Evolutionary conservation across 495 filamentous ascomycete genomes (phyloP), one percentile per base, ranked within the genome.

Genomic region (Penicillium alfredii): DNA sequence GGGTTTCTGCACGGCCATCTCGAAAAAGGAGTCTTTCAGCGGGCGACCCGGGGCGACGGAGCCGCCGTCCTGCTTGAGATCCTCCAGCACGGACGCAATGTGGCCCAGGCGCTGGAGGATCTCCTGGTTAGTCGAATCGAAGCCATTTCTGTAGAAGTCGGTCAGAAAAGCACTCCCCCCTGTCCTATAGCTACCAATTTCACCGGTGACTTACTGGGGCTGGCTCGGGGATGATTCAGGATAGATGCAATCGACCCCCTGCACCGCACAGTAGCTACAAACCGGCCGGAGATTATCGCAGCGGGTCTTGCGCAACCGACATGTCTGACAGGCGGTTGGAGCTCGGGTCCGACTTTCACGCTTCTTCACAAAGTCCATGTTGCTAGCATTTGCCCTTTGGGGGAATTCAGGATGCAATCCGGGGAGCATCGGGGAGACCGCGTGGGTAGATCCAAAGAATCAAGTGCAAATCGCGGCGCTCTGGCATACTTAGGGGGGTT

Each of bases 301-400:
- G 41, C 53, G 53, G 23, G 53, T 57, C 39, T 57, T 57, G 24
- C 53, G 53, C 23, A 51, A 21, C 21, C 53, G 50, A 29, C 53
- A 57, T 18, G 46, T 54, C 33, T 57, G 50, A 42, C 53, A 57
- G 19, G 53, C 53, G 28, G 53, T 57, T 18, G 50, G 50, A 12
- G 53, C 53, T 27, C 53, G 50, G 32, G 50, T 57, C 8, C 53
- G 53, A 33, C 42, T 51, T 18, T 57, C 53, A 19, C 53, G 50
- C 39, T 49, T 57, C 38, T 31, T 49, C 33, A 22, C 15, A 18
- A 41, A 36, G 3, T 54, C 50, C 53, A 56, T 57, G 26, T 22
- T 34, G 9, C 30, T 20, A 30, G 28, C 20, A 16, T 10, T 33
- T 19, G n/a, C 38, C 25, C 33, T 25, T 38, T 47, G 20, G 22